These are phyloP conservation scores for Graphiopsis chlorocephala DNA, from an alignment of 2,329 filamentous ascomycete genomes.

Conservation along the genomic window DNA sequence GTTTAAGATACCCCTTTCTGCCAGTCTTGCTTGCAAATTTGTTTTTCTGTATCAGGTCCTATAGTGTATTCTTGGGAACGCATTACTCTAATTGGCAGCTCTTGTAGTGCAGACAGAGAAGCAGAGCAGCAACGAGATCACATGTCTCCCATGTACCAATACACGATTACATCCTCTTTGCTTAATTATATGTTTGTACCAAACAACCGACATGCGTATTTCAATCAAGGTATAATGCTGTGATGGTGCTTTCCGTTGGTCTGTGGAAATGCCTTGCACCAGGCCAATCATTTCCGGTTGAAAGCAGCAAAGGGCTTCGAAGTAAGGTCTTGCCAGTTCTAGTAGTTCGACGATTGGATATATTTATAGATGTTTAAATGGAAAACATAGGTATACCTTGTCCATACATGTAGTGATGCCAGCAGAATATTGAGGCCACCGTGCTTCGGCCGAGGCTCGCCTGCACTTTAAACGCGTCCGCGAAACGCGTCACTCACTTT, in stretches of 20 bases:
- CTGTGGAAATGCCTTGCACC: background rate
- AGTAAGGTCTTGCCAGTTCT: background rate
- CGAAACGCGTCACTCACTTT: constrained; percentile 2
- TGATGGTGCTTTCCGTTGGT: background rate
- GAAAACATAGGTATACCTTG: background rate
- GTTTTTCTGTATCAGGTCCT: background rate
- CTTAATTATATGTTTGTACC: background rate
- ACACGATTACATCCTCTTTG: background rate
- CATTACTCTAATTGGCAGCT: background rate
- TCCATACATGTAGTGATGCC: background rate
- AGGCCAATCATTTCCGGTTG: background rate
- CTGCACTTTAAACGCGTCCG: background rate
- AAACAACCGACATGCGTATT: background rate
- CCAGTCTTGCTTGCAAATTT: background rate
- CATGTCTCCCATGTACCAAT: background rate
- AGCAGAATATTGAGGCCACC: background rate
- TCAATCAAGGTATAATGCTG: background rate
- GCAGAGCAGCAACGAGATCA: background rate
- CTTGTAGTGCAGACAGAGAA: background rate
- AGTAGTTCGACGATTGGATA: background rate
- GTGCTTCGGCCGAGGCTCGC: background rate
- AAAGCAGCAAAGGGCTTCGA: background rate
- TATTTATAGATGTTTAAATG: background rate
- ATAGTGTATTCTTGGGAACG: background rate
- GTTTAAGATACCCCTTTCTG: background rate